Base-by-base conservation (phyloP, 2,329 filamentous ascomycete genomes). In the Periglandula ipomoeae region DNA sequence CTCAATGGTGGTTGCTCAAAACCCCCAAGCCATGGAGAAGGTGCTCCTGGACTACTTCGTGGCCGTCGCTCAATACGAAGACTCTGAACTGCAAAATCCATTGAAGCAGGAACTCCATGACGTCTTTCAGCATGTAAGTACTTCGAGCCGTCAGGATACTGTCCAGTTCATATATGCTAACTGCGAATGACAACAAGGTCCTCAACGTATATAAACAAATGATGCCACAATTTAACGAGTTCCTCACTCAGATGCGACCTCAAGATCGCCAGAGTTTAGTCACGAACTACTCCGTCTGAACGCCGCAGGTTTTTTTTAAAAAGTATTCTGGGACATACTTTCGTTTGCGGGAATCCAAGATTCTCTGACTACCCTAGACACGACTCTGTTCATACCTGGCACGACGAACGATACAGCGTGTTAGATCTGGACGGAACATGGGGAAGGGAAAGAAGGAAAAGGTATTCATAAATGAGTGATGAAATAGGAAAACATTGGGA, bases 11-110 rank as follows among this genome's bases (percentile, higher is more conserved):
- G 86, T 97, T 3, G 78, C 86, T 53, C 81, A 82, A 61, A 97
- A 97, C 60, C 93, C 93, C 1, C 81, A 89, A 61, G 89, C 89
- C 2, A 91, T 98, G 81, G 93, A 97, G 68, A 84, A 84, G 56
- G 86, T 83, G 50, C 73, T 98, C 37, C 74, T 85, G 32, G 79
- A 85, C 49, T 94, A 93, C 68, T 95, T 98, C 65, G 78, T 75
- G 46, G 78, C 87, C 50, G 94, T 97, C 69, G 87, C 91, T 15
- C 75, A 79, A 52, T 95, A 89, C 64, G 79, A 80, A 50, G 78
- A 84, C 55, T 77, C 83, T 53, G 73, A 76, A 52, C 70, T 79
- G 48, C 74, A 75, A 50, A 81, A 72, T 50, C 77, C 80, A 22
- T 66, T 79, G 54, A 83, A 82, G 61, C 75, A 79, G 55, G 81